Base-by-base conservation (phyloP, 495 filamentous ascomycete species). In the Neurospora sp. region DNA sequence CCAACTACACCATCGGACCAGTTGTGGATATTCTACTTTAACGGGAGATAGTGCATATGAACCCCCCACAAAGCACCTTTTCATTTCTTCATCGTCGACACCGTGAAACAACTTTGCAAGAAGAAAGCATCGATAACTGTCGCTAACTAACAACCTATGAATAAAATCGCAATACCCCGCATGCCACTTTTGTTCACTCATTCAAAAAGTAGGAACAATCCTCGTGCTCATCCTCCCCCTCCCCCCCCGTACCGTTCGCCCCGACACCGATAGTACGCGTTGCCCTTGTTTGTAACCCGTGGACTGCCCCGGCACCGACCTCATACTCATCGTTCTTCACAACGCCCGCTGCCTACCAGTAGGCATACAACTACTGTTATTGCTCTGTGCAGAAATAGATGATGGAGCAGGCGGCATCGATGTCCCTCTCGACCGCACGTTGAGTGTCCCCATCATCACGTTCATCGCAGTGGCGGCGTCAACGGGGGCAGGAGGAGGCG, bases 371-470 rank as follows among this genome's bases (percentile, higher is more conserved):
- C n/a, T n/a, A 46, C 42, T 18, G 8, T 4, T 48, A 16, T 27
- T 68, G n/a, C 14, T 73, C 9, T 46, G 35, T 12, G 66, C 69
- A n/a, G 74, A 74, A 71, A 75, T 61, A 11, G 72, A 73, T 12
- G 76, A 74, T 2, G 75, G 41, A n/a, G 41, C 41, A 44, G 41
- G 74, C 40, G 78, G 78, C 16, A 75, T 71, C 27, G 76, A 77
- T 9, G 35, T 44, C 0, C 73, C 75, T n/a, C 75, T 72, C 1
- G 74, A 70, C 3, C 78, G 72, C 9, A 76, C 74, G 59, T 80
- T 78, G 12, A 80, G 71, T 71, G 76, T 78, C 66, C 73, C 70
- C 77, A 78, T 78, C 77, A 80, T 80, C 10, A 76, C 72, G 8
- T 70, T 75, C 71, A 80, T 74, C 6, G 77, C 77, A 0, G 75